These are phyloP conservation scores for Aspergillus proliferans DNA, from an alignment of 2,329 filamentous ascomycete genomes.

Conservation along the genomic window DNA sequence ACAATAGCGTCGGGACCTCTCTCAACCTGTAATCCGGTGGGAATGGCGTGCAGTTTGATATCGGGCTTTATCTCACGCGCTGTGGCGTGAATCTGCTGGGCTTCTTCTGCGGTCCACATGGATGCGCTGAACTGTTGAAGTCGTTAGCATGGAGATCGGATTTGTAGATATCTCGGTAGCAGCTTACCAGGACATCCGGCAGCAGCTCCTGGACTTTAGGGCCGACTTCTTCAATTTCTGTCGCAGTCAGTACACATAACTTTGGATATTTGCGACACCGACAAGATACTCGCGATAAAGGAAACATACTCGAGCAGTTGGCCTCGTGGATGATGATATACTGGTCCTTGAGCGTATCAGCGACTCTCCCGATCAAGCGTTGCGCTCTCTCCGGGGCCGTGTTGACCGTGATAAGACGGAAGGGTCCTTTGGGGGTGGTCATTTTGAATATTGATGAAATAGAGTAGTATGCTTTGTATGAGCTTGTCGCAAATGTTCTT, in stretches of 20 bases:
- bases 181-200: constrained; percentile 51
- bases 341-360: constrained; percentile 55
- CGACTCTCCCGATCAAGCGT: constrained; percentile 55
- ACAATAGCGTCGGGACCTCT: constrained; percentile 38
- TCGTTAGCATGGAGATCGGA: neutral
- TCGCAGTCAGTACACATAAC: neutral
- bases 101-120: constrained; percentile 47
- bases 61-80: constrained; percentile 31
- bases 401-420: constrained; percentile 62
- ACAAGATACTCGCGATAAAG: no score
- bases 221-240: constrained; percentile 50
- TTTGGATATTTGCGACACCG: no score
- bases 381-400: constrained; percentile 61
- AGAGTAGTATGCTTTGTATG: neutral
- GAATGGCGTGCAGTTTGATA: constrained; percentile 40
- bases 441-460: constrained; percentile 9
- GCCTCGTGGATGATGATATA: constrained; percentile 59
- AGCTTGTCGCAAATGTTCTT: neutral
- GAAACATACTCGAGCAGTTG: constrained; percentile 54
- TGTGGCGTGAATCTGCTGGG: constrained; percentile 31
- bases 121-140: constrained; percentile 53
- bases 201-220: constrained; percentile 46
- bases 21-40: constrained; percentile 38
- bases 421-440: constrained; percentile 49
- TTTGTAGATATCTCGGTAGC: constrained; percentile 2